Base-by-base conservation (phyloP, 257 asterid species). In the Solanum etuberosum region DNA sequence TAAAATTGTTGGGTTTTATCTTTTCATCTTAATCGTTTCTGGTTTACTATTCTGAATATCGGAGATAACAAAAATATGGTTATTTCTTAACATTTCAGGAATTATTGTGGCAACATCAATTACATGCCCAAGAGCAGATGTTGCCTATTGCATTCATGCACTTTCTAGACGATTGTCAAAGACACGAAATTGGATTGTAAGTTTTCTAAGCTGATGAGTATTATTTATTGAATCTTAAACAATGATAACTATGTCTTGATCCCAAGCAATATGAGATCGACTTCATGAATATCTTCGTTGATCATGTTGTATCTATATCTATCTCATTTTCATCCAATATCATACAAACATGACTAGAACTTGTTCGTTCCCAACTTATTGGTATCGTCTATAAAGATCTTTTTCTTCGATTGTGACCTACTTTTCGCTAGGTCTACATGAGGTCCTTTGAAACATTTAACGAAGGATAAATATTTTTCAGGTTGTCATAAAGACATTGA, bases 71-170 rank as follows among this genome's bases (percentile, higher is more conserved):
- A 57, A 57, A 57, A 48, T 48, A 46, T 81, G 31, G 12, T 11
- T 9, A n/a, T 48, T 48, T 20, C 68, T 48, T 48, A 48, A 31
- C 63, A 81, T 81, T 32, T 14, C 89, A 95, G 98, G 87, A 87
- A 96, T 96, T 84, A 90, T 91, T 89, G 88, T 87, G 21, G 95
- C 98, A 37, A 93, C 94, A 57, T 88, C 95, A 3, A 83, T 91
- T 14, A 32, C 95, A 42, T 89, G 96, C 12, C 98, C 99, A 14
- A 85, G 99, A 91, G 95, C 99, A 71, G 99, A 96, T 89, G 94
- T 96, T 85, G 98, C 95, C 87, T 96, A 96, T 87, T 96, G 99
- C 93, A 93, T 96, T 88, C 94, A 95, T 70, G 96, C 97, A 37
- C 95, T 95, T 85, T 91, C 96, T 7, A 96, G 91, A 89, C 92